Base-by-base conservation (phyloP, 768 basidiomycete species). In the Agaricus subrufescens region DNA sequence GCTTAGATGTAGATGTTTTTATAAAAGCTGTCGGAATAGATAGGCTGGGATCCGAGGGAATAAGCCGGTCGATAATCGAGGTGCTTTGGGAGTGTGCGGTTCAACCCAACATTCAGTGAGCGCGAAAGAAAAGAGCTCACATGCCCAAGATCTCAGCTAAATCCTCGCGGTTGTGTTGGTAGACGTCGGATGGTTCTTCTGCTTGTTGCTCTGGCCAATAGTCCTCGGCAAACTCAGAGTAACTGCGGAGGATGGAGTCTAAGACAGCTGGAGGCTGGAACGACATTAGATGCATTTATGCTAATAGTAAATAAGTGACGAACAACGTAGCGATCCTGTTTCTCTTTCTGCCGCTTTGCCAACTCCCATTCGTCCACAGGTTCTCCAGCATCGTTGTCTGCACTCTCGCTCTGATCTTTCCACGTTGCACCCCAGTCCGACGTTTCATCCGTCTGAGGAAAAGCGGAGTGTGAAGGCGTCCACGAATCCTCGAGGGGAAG, bases 251-350 rank as follows among this genome's bases (percentile, higher is more conserved):
- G 25, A 91, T 78, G 3, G 74, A 72, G 7, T 79, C 74, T 46
- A 91, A 67, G n/a, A 84, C 60, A 65, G 88, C 83, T 49, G 87
- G 86, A 31, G 88, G 86, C 89, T 91, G 60, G 15, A 40, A 34
- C 45, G 59, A 42, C 42, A 59, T 62, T 15, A 63, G 64, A 51
- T 49, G 62, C 52, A 60, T 56, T 60, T 37, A 55, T 63, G 52
- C 64, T 55, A 45, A 45, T 58, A 57, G 44, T 50, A 62, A 58
- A 57, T 40, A 54, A 56, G 51, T 39, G 50, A 75, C 88, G 70
- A 70, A 90, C 89, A 65, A 89, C 83, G 65, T 79, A 75, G 44
- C 75, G 75, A 65, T 89, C 82, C 62, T 81, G 75, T 57, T 75
- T 77, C 59, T 79, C 79, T 61, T 87, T 86, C 58, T 79, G 71